phyloP scores from a whole-genome alignment of 176 grass and related monocot genomes.

The Triticum turgidum region DNA sequence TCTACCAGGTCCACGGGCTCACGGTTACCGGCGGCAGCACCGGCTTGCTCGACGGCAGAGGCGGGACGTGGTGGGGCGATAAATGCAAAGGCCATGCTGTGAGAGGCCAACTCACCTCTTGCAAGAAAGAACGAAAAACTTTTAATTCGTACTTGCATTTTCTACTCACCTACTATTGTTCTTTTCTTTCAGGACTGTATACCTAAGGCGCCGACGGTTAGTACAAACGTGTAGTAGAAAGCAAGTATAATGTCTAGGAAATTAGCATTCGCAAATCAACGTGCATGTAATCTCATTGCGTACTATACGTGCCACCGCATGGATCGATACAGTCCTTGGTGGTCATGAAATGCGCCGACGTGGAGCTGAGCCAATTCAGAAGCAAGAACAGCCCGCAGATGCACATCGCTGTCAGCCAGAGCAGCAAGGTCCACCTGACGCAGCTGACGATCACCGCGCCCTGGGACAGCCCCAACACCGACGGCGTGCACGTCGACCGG shows the following conservation, averaged over 20 bases:
- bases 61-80: slow-evolving; percentile 21
- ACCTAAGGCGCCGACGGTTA: slow-evolving; percentile 21
- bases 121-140: not conserved
- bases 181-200: not conserved
- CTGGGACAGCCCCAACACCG: slow-evolving; percentile 56
- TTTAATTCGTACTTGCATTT: not conserved
- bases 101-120: not conserved
- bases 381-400: slow-evolving; percentile 49
- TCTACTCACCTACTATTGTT: not conserved
- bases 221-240: not conserved
- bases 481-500: slow-evolving; percentile 48
- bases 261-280: too few relatives aligned
- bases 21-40: slow-evolving; percentile 42
- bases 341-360: slow-evolving; percentile 16
- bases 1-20: slow-evolving; percentile 34
- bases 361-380: slow-evolving; percentile 18
- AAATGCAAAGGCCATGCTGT: not conserved
- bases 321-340: slow-evolving; percentile 3
- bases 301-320: not conserved
- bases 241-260: not conserved
- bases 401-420: slow-evolving; percentile 33
- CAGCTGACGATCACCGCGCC: slow-evolving; percentile 42
- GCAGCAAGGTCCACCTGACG: slow-evolving; percentile 1
- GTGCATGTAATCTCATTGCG: not conserved
- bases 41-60: slow-evolving; percentile 33